Evolutionary conservation across 257 asterid species (phyloP).

Genomic region (Linaria vulgaris): DNA sequence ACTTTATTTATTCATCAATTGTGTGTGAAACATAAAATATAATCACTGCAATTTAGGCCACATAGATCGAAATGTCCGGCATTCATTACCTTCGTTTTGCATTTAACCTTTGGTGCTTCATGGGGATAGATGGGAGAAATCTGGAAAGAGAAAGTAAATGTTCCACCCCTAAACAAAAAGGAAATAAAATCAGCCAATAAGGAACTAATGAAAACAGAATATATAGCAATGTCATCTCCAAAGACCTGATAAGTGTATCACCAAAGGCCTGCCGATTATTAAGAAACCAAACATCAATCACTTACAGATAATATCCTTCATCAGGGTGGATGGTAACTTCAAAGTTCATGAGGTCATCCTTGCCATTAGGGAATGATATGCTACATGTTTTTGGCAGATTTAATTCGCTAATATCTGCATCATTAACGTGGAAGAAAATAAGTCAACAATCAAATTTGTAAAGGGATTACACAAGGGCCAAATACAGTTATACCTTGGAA

Average conservation of each 20-base stretch:
- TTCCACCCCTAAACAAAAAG: conserved; percentile 42
- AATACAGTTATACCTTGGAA: too few species aligned
- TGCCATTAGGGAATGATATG: conserved; percentile 61
- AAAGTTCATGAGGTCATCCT: conserved; percentile 67
- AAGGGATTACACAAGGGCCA: not conserved
- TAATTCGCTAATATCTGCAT: conserved; percentile 61
- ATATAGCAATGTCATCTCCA: not conserved
- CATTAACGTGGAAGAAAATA: conserved; percentile 2
- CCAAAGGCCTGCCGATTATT: not conserved
- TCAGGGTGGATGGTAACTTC: conserved; percentile 68
- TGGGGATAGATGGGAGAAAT: conserved; percentile 60
- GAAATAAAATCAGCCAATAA: conserved; percentile 1
- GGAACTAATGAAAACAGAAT: conserved; percentile 7
- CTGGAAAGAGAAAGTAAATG: conserved; percentile 55
- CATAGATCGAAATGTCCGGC: not conserved
- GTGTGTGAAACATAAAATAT: not conserved
- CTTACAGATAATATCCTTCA: conserved; percentile 62
- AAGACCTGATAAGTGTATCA: too few species aligned
- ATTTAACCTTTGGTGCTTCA: conserved; percentile 70
- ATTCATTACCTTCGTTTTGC: conserved; percentile 58
- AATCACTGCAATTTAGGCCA: not conserved
- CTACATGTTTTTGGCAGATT: conserved; percentile 56
- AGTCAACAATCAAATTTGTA: not conserved
- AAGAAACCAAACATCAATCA: not conserved
- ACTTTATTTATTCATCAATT: not conserved